Evolutionary conservation across 2,329 filamentous ascomycete species (phyloP), one percentile per base, ranked within the genome.

Genomic region (Ceratocystis lukuohia): DNA sequence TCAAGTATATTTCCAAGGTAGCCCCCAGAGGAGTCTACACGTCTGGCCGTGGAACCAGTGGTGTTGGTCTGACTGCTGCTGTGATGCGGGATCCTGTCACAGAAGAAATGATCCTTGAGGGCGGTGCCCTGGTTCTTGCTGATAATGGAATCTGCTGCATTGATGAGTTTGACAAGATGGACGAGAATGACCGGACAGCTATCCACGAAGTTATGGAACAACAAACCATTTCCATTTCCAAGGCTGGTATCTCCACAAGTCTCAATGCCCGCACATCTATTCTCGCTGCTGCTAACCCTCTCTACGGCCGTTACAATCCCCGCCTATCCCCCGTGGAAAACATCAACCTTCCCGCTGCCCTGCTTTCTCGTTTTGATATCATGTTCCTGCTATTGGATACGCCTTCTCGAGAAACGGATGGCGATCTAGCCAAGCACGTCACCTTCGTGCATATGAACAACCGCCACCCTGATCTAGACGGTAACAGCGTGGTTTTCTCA

Each of bases 1-100:
- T 99, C 70, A 97, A 96, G 78, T 99, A 99, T 76, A 97, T 99
- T 74, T 91, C 91, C 70, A 97, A 99, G 78, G 94, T 99, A 37
- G 93, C 94, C 1, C 94, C 94, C 69, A 89, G 94, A 69, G 92
- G 91, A 71, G 87, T 92, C 12, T 92, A 92, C 77, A 92, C 88
- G 4, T 89, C 88, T 3, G 88, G 88, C 69, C 87, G 88, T 71
- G 88, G 88, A 75, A 89, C 86, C 78, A 89, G 86, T 75, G 88
- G 88, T 73, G 88, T 92, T 65, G 88, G 88, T 84, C 80, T 92
- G 62, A 92, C 88, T 1, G 88, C 88, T 12, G 88, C 88, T 15
- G 88, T 92, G 48, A 92, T 91, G 87, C 85, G 88, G 65, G 88
- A 92, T 71, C 88, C 88, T 3, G 88, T 91, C 57, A 92, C 88